Percentiles rank a stretch among this genome's conserved stretches.
Evolutionary conservation across 345 rosid species (phyloP).

Genomic region (Ricinus communis): DNA sequence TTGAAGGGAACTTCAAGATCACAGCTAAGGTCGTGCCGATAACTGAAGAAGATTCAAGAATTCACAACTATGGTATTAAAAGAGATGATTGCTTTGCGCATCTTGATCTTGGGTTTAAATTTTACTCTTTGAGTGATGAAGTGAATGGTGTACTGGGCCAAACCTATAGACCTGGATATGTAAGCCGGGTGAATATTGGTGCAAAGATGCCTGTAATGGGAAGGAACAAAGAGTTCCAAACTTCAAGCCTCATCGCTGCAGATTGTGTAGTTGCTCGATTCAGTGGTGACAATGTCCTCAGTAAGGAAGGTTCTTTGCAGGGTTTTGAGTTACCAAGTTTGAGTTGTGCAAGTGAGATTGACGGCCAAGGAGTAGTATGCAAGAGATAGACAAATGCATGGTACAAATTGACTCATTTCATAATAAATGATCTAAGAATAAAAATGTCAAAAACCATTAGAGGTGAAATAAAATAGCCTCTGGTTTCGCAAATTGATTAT

Average conservation of each 20-base stretch:
- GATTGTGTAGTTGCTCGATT: slow-evolving; percentile 50
- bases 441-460: too few species aligned
- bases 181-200: slow-evolving; percentile 56
- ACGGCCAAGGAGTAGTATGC: slow-evolving; percentile 55
- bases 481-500: too few species aligned
- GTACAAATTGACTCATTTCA: too few species aligned
- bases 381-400: slow-evolving; percentile 31
- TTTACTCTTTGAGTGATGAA: slow-evolving; percentile 42
- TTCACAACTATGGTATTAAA: slow-evolving; percentile 54
- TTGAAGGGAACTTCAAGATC: slow-evolving; percentile 44
- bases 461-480: too few species aligned
- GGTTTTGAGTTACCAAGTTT: slow-evolving; percentile 35
- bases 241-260: slow-evolving; percentile 50
- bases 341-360: slow-evolving; percentile 45
- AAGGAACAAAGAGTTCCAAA: slow-evolving; percentile 50
- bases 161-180: slow-evolving; percentile 51
- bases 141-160: slow-evolving; percentile 64
- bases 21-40: slow-evolving; percentile 55
- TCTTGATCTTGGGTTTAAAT: slow-evolving; percentile 63
- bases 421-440: too few species aligned
- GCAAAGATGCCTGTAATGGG: slow-evolving; percentile 66
- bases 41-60: slow-evolving; percentile 54
- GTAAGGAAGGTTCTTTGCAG: slow-evolving; percentile 9
- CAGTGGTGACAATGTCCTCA: slow-evolving; percentile 11
- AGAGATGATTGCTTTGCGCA: slow-evolving; percentile 68